phyloP scores from a whole-genome alignment of 2,329 filamentous ascomycete genomes.

The Penicillium sp. region DNA sequence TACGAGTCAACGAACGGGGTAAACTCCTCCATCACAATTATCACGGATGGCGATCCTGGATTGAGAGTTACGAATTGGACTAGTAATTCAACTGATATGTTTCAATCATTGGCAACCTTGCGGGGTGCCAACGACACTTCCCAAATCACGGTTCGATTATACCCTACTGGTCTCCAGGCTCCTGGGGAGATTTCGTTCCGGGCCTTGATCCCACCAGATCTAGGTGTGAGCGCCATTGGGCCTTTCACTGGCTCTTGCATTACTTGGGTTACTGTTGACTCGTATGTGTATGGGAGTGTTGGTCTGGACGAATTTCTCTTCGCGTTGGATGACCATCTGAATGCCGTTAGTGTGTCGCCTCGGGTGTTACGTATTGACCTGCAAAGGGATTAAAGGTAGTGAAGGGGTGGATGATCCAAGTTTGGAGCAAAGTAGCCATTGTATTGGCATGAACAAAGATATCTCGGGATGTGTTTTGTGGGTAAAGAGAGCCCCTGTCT shows the following conservation, averaged over 20 bases:
- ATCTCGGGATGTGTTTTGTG: neutral
- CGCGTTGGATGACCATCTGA: neutral
- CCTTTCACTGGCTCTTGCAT: slow-evolving; percentile 2
- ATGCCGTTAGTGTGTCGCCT: slow-evolving; percentile 1
- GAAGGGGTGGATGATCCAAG: neutral
- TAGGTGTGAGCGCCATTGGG: slow-evolving; percentile 4
- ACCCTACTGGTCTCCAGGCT: slow-evolving; percentile 27
- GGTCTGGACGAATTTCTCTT: slow-evolving; percentile 7
- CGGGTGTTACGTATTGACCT: neutral
- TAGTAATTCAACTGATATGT: slow-evolving; percentile 24
- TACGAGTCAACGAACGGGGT: slow-evolving; percentile 9
- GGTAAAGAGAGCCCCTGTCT: neutral
- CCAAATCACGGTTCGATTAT: slow-evolving; percentile 25
- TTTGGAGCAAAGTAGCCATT: neutral
- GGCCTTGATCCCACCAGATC: slow-evolving; percentile 16
- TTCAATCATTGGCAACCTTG: slow-evolving; percentile 15
- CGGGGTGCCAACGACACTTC: slow-evolving; percentile 5
- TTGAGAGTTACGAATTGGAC: slow-evolving; percentile 24
- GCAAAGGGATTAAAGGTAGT: neutral
- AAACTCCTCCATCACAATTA: slow-evolving; percentile 25
- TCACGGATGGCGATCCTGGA: slow-evolving; percentile 24
- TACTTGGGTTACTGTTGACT: slow-evolving; percentile 3
- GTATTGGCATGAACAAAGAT: neutral
- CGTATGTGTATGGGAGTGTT: slow-evolving; percentile 2
- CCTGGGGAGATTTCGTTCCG: slow-evolving; percentile 21